Evolutionary conservation across 306 rosid species (phyloP).

Genomic region (Vigna trinervia): DNA sequence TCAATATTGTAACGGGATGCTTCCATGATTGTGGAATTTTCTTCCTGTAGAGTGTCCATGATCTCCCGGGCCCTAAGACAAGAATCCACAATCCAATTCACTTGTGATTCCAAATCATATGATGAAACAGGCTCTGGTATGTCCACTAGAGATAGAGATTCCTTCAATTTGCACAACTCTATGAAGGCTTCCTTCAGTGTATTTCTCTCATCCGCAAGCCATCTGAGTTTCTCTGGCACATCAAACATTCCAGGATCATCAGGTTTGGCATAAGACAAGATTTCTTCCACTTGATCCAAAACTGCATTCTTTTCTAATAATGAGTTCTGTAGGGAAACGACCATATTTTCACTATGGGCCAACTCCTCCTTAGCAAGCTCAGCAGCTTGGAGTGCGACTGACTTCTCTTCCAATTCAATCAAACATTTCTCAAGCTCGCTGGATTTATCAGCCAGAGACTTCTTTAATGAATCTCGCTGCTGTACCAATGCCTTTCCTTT

Average conservation of each 20-base stretch:
- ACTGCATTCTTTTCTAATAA: slow-evolving; percentile 57
- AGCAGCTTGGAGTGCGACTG: slow-evolving; percentile 76
- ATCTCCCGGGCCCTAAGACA: slow-evolving; percentile 60
- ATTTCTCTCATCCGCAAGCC: slow-evolving; percentile 75
- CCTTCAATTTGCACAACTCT: slow-evolving; percentile 67
- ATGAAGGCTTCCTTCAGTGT: slow-evolving; percentile 58
- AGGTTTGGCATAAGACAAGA: slow-evolving; percentile 62
- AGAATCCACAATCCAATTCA: slow-evolving; percentile 74
- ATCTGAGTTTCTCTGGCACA: slow-evolving; percentile 68
- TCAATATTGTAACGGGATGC: slow-evolving; percentile 64
- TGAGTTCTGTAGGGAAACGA: slow-evolving; percentile 69
- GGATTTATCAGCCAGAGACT: slow-evolving; percentile 67
- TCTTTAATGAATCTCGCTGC: slow-evolving; percentile 83
- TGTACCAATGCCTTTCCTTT: slow-evolving; percentile 98
- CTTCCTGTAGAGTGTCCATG: slow-evolving; percentile 56
- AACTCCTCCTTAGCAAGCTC: slow-evolving; percentile 69
- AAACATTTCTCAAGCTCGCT: slow-evolving; percentile 73
- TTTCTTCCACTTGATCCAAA: slow-evolving; percentile 64
- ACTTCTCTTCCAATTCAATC: slow-evolving; percentile 75
- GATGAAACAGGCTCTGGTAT: slow-evolving; percentile 76
- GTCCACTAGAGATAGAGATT: slow-evolving; percentile 57
- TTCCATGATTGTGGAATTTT: slow-evolving; percentile 62
- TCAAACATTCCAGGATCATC: slow-evolving; percentile 60
- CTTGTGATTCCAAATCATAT: slow-evolving; percentile 71
- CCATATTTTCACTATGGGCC: slow-evolving; percentile 59